Evolutionary conservation across 345 rosid genomes (phyloP).

Genomic region (Mercurialis annua): DNA sequence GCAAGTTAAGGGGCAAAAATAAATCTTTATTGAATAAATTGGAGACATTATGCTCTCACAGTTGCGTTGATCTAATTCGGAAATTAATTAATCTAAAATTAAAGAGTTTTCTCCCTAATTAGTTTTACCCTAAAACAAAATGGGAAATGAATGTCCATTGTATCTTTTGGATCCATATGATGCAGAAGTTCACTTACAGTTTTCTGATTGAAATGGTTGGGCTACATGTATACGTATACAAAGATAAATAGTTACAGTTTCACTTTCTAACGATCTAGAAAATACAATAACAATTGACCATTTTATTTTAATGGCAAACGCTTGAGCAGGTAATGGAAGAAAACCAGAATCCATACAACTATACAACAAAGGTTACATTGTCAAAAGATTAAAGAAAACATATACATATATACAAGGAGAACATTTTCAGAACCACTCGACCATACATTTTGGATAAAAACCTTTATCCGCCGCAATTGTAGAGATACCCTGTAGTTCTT

Average conservation of each 20-base stretch:
- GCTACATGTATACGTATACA: no score
- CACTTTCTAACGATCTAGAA: neutral
- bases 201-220: no score
- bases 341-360: neutral
- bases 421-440: constrained; percentile 74
- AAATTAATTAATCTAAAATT: no score
- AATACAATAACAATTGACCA: neutral
- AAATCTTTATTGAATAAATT: no score
- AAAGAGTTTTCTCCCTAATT: no score
- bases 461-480: constrained; percentile 54
- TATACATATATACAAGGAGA: neutral
- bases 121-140: no score
- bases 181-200: no score
- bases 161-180: neutral
- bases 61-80: no score
- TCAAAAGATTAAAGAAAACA: neutral
- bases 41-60: no score
- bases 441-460: constrained; percentile 71
- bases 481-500: constrained; percentile 69
- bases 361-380: neutral
- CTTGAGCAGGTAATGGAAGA: neutral
- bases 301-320: neutral
- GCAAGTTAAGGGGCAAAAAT: no score
- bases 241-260: neutral
- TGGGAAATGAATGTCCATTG: no score